phyloP scores from a whole-genome alignment of 441 rosid species.

The Syzygium malaccense region DNA sequence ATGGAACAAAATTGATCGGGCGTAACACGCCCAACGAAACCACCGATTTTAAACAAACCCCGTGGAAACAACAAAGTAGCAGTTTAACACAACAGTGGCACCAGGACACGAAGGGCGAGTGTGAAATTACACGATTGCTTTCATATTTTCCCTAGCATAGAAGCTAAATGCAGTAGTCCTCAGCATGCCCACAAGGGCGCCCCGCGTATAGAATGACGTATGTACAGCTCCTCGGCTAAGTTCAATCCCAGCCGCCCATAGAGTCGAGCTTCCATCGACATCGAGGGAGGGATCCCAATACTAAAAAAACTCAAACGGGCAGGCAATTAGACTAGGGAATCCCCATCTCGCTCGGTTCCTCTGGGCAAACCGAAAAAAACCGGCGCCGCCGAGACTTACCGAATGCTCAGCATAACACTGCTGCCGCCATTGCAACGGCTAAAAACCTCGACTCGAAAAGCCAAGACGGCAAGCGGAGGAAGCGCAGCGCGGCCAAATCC shows the following conservation, averaged over 20 bases:
- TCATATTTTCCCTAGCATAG: neutral
- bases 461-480: neutral
- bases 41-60: neutral
- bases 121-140: neutral
- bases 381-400: neutral
- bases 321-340: neutral
- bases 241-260: neutral
- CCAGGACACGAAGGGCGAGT: neutral
- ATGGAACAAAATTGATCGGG: neutral
- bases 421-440: neutral
- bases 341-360: neutral
- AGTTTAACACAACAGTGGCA: neutral
- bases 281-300: neutral
- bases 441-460: neutral
- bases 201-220: neutral
- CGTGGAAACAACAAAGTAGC: neutral
- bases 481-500: neutral
- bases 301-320: neutral
- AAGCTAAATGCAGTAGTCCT: neutral
- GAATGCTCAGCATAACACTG: neutral
- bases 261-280: neutral
- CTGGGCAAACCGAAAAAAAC: neutral
- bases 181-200: neutral
- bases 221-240: neutral
- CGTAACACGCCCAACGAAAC: neutral